Percentiles rank a stretch among this genome's conserved stretches.
phyloP scores from a whole-genome alignment of 306 rosid genomes.

The Begonia masoniana region DNA sequence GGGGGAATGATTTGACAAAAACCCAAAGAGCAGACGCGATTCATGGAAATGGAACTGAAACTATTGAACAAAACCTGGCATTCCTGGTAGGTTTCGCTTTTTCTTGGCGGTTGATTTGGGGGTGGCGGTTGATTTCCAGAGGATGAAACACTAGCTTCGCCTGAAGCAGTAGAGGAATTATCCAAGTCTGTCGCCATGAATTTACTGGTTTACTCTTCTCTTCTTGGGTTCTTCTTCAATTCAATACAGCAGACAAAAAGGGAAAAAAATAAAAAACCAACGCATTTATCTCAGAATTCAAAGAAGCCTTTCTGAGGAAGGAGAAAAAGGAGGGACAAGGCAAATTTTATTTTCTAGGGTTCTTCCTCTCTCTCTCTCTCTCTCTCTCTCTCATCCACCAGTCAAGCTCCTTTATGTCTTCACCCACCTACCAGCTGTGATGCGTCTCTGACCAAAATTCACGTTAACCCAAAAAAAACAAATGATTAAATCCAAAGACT shows the following conservation, averaged over 20 bases:
- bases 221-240: not conserved
- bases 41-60: not conserved
- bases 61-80: constrained; percentile 53
- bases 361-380: constrained; percentile 8
- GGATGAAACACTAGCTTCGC: constrained; percentile 74
- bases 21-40: too few relatives aligned
- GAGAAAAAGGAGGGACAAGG: constrained; percentile 9
- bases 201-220: constrained; percentile 1
- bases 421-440: constrained; percentile 53
- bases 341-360: constrained; percentile 29
- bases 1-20: not conserved
- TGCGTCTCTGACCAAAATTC: constrained; percentile 43
- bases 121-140: constrained; percentile 46
- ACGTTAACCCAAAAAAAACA: constrained; percentile 30
- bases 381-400: constrained; percentile 35
- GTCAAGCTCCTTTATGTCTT: constrained; percentile 31
- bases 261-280: constrained; percentile 10
- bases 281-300: constrained; percentile 28
- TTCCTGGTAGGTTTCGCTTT: constrained; percentile 83
- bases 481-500: constrained; percentile 37
- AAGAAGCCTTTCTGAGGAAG: constrained; percentile 11
- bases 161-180: constrained; percentile 66
- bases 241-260: constrained; percentile 12
- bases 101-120: constrained; percentile 48
- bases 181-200: constrained; percentile 60